Evolutionary conservation across 306 rosid genomes (phyloP).

Genomic region (Quercus agrifolia): DNA sequence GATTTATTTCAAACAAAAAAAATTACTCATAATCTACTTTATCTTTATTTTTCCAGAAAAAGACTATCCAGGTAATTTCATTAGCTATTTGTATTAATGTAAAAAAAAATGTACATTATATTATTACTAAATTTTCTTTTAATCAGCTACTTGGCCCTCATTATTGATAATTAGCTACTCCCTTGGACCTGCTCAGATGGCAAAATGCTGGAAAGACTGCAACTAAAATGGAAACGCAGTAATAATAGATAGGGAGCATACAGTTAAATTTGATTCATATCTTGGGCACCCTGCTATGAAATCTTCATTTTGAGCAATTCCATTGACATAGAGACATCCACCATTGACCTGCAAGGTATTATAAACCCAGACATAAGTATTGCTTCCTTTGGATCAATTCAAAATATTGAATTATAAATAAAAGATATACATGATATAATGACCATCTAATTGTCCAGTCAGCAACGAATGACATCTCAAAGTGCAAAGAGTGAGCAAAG

Average conservation of each 20-base stretch:
- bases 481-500: background rate
- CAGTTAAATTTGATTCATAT: constrained; percentile 44
- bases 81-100: background rate
- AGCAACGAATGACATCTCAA: background rate
- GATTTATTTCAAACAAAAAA: background rate
- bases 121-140: background rate
- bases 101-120: background rate
- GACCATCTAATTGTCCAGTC: background rate
- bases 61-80: background rate
- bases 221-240: constrained; percentile 8
- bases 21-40: background rate
- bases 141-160: background rate
- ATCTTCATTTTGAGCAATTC: constrained; percentile 60
- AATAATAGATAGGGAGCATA: constrained; percentile 28
- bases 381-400: constrained; percentile 2
- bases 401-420: background rate
- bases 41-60: background rate
- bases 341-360: constrained; percentile 44
- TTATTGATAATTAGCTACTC: background rate
- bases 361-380: constrained; percentile 6
- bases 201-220: constrained; percentile 3
- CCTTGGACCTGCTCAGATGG: background rate
- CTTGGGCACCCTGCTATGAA: constrained; percentile 56
- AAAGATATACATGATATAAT: background rate
- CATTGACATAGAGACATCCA: constrained; percentile 75